Base-by-base conservation (phyloP, 176 grass and related monocot genomes). In the Melocanna baccifera region DNA sequence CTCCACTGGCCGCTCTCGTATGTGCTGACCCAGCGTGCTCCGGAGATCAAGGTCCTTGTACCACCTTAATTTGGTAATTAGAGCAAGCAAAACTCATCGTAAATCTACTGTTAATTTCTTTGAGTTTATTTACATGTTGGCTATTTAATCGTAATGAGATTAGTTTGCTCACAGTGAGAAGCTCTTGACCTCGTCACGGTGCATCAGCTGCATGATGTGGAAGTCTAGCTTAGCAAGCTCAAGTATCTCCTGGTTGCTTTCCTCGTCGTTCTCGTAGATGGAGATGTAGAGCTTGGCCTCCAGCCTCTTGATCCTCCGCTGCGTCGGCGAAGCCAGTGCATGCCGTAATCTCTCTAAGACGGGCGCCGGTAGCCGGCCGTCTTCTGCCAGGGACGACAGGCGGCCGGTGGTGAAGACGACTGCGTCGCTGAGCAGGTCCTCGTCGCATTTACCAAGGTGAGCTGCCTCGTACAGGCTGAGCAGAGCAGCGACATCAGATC, bases 181-280 rank as follows among this genome's bases (percentile, higher is more conserved):
- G 4, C 13, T 43, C 52, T 34, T 86, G 14, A 65, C 28, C 65
- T 90, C 88, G 5, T 90, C 71, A 23, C 78, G 19, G 37, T 90
- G 88, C 72, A 90, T 72, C 59, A 75, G 73, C 28, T 86, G 79
- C 47, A 86, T 23, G 2, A 86, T 14, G 43, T 86, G 79, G n/a
- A 86, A 90, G 39, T 86, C 83, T 0, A 90, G 7, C 71, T 86
- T 90, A 53, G 88, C 88, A 37, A 90, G 71, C 71, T 86, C 83
- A 3, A 90, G 18, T 62, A 86, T 26, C 0, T 59, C 29, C 1
- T 28, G 4, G 39, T 77, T 46, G 5, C 41, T 16, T 4, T 20
- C n/a, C 1, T 65, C 32, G 2, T 77, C 64, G 13, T 81, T 37
- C 37, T 72, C 28, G 8, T 86, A 90, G 15, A 84, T 47, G 10